These are phyloP conservation scores for Globisporangium ultimum DNA, from an alignment of 352 stramenopile genomes.

Conservation along the genomic window DNA sequence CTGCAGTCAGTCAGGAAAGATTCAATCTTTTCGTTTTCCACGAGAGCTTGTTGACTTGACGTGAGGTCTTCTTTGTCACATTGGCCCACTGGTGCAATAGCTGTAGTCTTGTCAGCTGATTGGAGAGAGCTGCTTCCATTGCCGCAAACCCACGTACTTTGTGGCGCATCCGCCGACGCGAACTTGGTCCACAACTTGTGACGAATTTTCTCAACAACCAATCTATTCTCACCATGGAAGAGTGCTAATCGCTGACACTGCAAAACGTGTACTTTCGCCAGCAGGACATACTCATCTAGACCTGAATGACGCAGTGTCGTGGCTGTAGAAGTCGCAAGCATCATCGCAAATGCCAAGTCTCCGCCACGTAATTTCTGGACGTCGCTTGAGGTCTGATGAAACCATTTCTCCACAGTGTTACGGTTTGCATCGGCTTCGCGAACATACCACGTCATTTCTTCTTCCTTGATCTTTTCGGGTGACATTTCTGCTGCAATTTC, in stretches of 20 bases:
- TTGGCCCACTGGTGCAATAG: neutral
- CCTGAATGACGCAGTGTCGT: conserved; percentile 10
- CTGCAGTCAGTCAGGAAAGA: conserved; percentile 22
- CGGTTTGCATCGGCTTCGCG: conserved; percentile 42
- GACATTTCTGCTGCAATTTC: conserved; percentile 35
- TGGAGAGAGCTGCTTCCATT: conserved; percentile 10
- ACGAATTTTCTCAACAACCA: conserved; percentile 16
- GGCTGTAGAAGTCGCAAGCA: conserved; percentile 22
- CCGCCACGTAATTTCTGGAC: conserved; percentile 11
- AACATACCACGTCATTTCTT: conserved; percentile 70
- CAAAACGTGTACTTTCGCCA: conserved; percentile 25
- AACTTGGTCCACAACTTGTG: conserved; percentile 50
- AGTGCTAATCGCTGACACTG: conserved; percentile 42
- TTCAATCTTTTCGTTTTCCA: conserved; percentile 22
- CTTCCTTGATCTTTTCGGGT: conserved; percentile 23
- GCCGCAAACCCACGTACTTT: conserved; percentile 55
- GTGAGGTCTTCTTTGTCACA: conserved; percentile 13
- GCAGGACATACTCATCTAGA: conserved; percentile 17
- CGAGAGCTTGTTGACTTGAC: conserved; percentile 3
- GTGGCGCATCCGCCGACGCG: conserved; percentile 21
- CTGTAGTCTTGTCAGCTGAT: conserved; percentile 7
- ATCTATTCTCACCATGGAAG: conserved; percentile 30
- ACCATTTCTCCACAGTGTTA: conserved; percentile 69
- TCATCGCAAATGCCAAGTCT: conserved; percentile 29
- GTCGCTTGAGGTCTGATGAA: conserved; percentile 36